These are phyloP conservation scores for Saccharomyces eubayanus DNA, from an alignment of 805 yeast genomes.

Conservation along the genomic window DNA sequence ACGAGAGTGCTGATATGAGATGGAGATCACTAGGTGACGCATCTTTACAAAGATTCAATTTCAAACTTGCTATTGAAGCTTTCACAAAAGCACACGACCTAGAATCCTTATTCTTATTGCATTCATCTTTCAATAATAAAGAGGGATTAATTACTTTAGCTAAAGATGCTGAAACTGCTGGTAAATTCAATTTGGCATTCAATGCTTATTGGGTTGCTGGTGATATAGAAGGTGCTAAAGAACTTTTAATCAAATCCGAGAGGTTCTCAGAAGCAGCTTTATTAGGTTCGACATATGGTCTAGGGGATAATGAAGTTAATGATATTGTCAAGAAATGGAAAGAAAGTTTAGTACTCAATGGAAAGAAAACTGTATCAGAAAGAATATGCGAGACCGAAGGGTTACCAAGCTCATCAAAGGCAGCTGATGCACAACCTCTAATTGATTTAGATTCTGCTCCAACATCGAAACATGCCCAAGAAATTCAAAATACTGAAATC, in stretches of 20 bases:
- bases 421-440: conserved; percentile 26
- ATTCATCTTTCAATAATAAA: conserved; percentile 71
- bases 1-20: conserved; percentile 52
- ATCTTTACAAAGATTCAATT: conserved; percentile 69
- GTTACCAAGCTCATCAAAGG: conserved; percentile 24
- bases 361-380: conserved; percentile 51
- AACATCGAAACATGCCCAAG: conserved; percentile 14
- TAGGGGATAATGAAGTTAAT: conserved; percentile 36
- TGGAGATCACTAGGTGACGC: conserved; percentile 92
- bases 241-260: conserved; percentile 56
- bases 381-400: conserved; percentile 44
- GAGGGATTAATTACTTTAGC: conserved; percentile 57
- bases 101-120: conserved; percentile 70
- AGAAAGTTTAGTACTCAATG: conserved; percentile 39
- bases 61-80: conserved; percentile 70
- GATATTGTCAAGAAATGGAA: conserved; percentile 62
- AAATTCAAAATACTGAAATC: conserved; percentile 20
- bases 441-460: conserved; percentile 35
- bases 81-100: conserved; percentile 73
- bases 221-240: conserved; percentile 53
- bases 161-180: conserved; percentile 54
- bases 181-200: conserved; percentile 85
- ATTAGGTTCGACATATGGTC: conserved; percentile 63
- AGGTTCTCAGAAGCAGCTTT: conserved; percentile 81
- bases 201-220: conserved; percentile 86